Evolutionary conservation across 331 rosid species (phyloP), one percentile per base, ranked within the genome.

Genomic region (Pyrus hybrid): DNA sequence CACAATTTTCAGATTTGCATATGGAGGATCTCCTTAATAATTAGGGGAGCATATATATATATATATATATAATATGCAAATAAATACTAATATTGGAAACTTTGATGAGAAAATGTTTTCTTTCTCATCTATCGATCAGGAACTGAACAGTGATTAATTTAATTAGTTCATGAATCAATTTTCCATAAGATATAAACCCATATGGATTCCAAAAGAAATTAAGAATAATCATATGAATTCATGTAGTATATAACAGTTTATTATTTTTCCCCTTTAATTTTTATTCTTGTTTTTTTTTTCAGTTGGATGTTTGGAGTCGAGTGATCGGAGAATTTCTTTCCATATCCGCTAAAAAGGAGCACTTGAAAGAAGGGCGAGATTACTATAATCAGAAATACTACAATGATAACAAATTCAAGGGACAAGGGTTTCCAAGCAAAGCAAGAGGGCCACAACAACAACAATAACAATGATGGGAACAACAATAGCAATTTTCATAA

Each of bases 321-420:
- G 35, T 2, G 70, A 67, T 67, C 22, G 51, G 10, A 35, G 71
- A 18, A 35, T n/a, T 11, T 18, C n/a, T 8, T 65, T 8, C 14
- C 47, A 65, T 18, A 2, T 32, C 33, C 17, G 20, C 35, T 22
- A 43, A 72, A 30, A 25, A 58, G 63, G 41, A 28, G 67, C 67
- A 17, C 17, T 63, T 28, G 67, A 32, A 70, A 63, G 29, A 32
- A 73, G 37, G 73, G 54, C 6, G 51, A 37, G 68, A 23, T 4
- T 6, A 32, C 33, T 4, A 51, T 47, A 51, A 62, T 47, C 56
- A 67, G 28, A 45, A 29, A 6, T n/a, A 37, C 26, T 5, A 71
- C 41, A 63, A 89, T 58, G 96, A 86, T 88, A 78, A 66, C 71
- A 74, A 83, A 78, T 81, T 86, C 96, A 79, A 86, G 89, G 41